These are phyloP conservation scores for Arthrobotrys pseudoclavata DNA, from an alignment of 2,329 filamentous ascomycete species.

Conservation along the genomic window DNA sequence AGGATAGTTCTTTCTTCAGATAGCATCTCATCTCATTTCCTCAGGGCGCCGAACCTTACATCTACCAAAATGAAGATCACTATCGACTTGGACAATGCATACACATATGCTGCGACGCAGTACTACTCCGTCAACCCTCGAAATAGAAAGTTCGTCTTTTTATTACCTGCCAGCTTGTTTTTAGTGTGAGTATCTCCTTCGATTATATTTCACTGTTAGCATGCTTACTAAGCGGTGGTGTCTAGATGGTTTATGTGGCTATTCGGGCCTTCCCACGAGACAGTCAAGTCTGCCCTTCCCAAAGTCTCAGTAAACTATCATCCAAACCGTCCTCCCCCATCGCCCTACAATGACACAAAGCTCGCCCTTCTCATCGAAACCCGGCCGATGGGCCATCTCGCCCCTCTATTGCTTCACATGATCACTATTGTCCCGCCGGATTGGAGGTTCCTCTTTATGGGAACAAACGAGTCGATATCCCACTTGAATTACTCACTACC, in stretches of 20 bases:
- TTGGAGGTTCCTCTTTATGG: slow-evolving; percentile 70
- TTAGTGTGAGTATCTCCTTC: slow-evolving; percentile 41
- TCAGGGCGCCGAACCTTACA: not conserved
- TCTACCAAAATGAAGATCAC: slow-evolving; percentile 43
- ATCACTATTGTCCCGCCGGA: slow-evolving; percentile 73
- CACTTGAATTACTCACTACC: slow-evolving; percentile 58
- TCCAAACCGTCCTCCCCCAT: slow-evolving; percentile 63
- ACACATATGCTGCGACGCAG: slow-evolving; percentile 44
- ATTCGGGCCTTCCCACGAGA: slow-evolving; percentile 52
- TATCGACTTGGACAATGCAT: slow-evolving; percentile 34
- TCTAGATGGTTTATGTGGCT: slow-evolving; percentile 55
- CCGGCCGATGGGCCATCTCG: slow-evolving; percentile 69
- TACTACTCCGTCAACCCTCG: slow-evolving; percentile 56
- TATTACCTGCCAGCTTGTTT: slow-evolving; percentile 40
- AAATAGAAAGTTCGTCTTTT: slow-evolving; percentile 53
- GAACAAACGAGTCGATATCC: slow-evolving; percentile 40
- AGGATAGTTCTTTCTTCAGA: not conserved
- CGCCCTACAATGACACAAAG: slow-evolving; percentile 70
- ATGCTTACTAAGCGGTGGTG: slow-evolving; percentile 2
- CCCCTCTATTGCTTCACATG: slow-evolving; percentile 72
- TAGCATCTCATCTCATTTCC: not conserved
- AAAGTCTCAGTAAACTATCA: slow-evolving; percentile 56
- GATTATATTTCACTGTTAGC: too few relatives aligned
- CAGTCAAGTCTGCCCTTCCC: slow-evolving; percentile 40
- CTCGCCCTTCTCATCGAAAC: slow-evolving; percentile 73